Base-by-base conservation (phyloP, 1,284 basidiomycete genomes). In the Ustilago crameri region DNA sequence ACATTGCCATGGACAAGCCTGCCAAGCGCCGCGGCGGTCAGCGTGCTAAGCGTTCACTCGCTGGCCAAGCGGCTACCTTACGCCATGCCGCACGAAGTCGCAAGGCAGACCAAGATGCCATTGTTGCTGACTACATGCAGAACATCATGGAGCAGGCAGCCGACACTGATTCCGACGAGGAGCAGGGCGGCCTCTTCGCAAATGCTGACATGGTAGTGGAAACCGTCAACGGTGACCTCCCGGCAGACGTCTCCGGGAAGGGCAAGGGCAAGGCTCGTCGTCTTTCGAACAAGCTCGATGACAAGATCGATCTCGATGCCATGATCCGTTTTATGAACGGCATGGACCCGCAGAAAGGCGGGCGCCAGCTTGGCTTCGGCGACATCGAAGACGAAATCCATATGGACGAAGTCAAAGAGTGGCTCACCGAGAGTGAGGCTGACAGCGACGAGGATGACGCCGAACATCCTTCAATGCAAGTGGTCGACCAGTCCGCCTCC, bases 41-140 rank as follows among this genome's bases (percentile, higher is more conserved):
- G 38, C 62, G 68, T 15, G 68, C 68, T 20, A 65, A 65, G 35
- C 68, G 62, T 3, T 62, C 62, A 23, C 42, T 45, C 3, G 62
- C 54, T n/a, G 44, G 45, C 38, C 53, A 52, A 15, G 58, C 57
- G 26, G 53, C 58, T 20, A 51, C 46, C 9, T 51, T 50, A 9
- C 66, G 56, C 45, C 45, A 51, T 44, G 51, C 56, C n/a, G 43
- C 62, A 3, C 52, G 62, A 34, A 64, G 53, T 24, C 68, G 65
- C 14, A 60, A 74, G 35, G 61, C 56, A 1, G 58, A 75, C 20
- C 61, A 82, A 26, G 79, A 74, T 17, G 79, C 75, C 8, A 72
- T 81, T 18, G 44, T 82, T n/a, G 74, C 68, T 17, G 80, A 82
- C 35, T 82, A 80, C 58, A 76, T 81, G 59, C 68, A 75, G 50